phyloP scores from a whole-genome alignment of 805 yeast genomes.

The Saccharomycopsis amapae region DNA sequence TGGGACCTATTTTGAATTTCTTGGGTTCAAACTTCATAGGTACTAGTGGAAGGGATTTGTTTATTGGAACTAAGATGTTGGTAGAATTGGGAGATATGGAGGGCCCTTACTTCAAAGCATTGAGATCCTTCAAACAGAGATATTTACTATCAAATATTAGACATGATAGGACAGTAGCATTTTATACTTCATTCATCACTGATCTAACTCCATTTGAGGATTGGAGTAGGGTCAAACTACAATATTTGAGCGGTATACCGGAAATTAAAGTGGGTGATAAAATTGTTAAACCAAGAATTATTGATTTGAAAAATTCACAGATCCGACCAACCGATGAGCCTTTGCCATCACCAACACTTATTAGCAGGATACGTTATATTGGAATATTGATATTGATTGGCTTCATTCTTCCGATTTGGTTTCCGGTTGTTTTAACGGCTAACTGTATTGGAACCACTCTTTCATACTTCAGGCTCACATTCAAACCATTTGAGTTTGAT shows the following conservation, averaged over 20 bases:
- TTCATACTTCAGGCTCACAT: slow-evolving; percentile 14
- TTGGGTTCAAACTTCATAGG: slow-evolving; percentile 53
- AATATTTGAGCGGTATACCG: slow-evolving; percentile 37
- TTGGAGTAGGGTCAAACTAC: slow-evolving; percentile 42
- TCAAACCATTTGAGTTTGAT: too few species aligned
- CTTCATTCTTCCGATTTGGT: slow-evolving; percentile 40
- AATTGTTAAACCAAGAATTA: slow-evolving; percentile 40
- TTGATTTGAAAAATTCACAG: slow-evolving; percentile 39
- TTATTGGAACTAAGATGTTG: slow-evolving; percentile 44
- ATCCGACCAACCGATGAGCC: slow-evolving; percentile 11
- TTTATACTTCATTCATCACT: slow-evolving; percentile 74
- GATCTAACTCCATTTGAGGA: slow-evolving; percentile 65
- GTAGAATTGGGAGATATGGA: slow-evolving; percentile 46
- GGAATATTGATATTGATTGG: slow-evolving; percentile 24
- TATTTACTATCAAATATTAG: slow-evolving; percentile 64
- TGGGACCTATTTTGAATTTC: slow-evolving; percentile 34
- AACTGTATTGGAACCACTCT: slow-evolving; percentile 12
- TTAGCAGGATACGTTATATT: slow-evolving; percentile 24
- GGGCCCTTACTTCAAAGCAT: slow-evolving; percentile 45
- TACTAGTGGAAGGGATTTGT: slow-evolving; percentile 68
- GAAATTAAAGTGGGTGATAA: slow-evolving; percentile 32
- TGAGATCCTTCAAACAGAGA: slow-evolving; percentile 49
- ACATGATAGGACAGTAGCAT: slow-evolving; percentile 83
- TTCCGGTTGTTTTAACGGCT: slow-evolving; percentile 37
- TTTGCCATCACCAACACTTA: slow-evolving; percentile 17